Evolutionary conservation across 805 yeast genomes (phyloP).

Genomic region (Candida golubevii): DNA sequence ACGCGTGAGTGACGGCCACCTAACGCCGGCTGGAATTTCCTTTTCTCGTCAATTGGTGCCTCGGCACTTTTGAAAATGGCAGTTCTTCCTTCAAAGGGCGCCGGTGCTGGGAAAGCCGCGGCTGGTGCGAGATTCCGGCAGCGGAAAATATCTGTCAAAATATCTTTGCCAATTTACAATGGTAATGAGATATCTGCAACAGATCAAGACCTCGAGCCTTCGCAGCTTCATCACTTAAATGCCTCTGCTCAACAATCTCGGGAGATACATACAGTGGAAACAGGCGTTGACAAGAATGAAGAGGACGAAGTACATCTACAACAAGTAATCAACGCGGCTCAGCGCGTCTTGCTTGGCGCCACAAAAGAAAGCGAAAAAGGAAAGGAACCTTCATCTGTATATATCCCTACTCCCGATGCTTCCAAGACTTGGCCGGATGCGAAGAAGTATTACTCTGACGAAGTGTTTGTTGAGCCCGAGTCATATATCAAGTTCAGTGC

Average conservation of each 20-base stretch:
- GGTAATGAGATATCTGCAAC: conserved; percentile 78
- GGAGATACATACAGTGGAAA: conserved; percentile 84
- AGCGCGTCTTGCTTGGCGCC: conserved; percentile 49
- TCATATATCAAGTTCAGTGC: conserved; percentile 86
- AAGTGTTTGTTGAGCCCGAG: conserved; percentile 62
- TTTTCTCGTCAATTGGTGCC: conserved; percentile 7
- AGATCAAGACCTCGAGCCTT: conserved; percentile 48
- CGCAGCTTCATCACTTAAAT: conserved; percentile 39
- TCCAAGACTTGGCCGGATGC: conserved; percentile 79
- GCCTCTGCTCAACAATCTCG: conserved; percentile 64
- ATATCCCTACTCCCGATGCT: conserved; percentile 97
- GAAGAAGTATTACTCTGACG: conserved; percentile 59
- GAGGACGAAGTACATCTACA: conserved; percentile 96
- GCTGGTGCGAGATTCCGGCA: conserved; percentile 82
- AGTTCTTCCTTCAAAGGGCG: conserved; percentile 35
- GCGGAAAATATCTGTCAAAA: conserved; percentile 90
- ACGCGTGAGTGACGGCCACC: conserved; percentile 1
- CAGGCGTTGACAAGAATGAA: conserved; percentile 97
- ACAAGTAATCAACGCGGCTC: conserved; percentile 80
- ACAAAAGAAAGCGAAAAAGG: conserved; percentile 25
- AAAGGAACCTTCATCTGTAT: conserved; percentile 40
- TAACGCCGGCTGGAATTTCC: background rate
- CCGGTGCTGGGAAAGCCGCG: conserved; percentile 26
- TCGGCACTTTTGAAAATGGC: conserved; percentile 30
- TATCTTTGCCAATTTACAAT: conserved; percentile 69